phyloP scores from a whole-genome alignment of 192 early-diverging fungal species.

The Gamsiella multidivaricata region DNA sequence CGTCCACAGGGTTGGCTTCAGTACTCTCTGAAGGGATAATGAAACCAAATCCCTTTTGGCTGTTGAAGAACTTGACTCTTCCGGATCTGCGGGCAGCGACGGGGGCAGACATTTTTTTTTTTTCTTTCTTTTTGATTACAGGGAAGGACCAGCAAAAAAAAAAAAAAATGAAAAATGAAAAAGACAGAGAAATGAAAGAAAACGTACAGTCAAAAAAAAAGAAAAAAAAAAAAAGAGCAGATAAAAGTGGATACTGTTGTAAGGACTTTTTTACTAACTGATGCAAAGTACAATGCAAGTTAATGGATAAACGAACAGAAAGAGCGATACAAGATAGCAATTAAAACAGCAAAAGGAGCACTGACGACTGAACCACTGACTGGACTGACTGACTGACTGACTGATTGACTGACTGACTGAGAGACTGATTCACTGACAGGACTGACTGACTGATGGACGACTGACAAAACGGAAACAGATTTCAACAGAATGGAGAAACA shows the following conservation, averaged over 20 bases:
- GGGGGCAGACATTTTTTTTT: slow-evolving; percentile 48
- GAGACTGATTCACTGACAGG: slow-evolving; percentile 9
- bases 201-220: background rate
- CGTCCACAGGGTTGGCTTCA: slow-evolving; percentile 67
- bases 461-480: slow-evolving; percentile 13
- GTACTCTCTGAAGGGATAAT: slow-evolving; percentile 78
- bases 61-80: slow-evolving; percentile 89
- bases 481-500: background rate
- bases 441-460: slow-evolving; percentile 25
- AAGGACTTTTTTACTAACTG: too few relatives aligned
- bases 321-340: background rate
- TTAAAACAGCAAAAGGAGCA: slow-evolving; percentile 1
- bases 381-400: slow-evolving; percentile 20
- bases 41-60: slow-evolving; percentile 90
- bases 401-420: slow-evolving; percentile 26
- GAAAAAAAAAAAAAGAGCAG: background rate
- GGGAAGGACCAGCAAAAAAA: slow-evolving; percentile 4
- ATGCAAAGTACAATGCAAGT: too few relatives aligned
- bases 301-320: too few relatives aligned
- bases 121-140: too few relatives aligned
- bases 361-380: slow-evolving; percentile 10
- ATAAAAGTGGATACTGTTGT: background rate
- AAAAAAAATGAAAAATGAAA: slow-evolving; percentile 3
- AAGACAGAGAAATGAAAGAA: background rate
- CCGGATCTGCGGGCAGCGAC: slow-evolving; percentile 62